Conservation (phyloP, 75 land plant species). For the Picea glauca region DNA sequence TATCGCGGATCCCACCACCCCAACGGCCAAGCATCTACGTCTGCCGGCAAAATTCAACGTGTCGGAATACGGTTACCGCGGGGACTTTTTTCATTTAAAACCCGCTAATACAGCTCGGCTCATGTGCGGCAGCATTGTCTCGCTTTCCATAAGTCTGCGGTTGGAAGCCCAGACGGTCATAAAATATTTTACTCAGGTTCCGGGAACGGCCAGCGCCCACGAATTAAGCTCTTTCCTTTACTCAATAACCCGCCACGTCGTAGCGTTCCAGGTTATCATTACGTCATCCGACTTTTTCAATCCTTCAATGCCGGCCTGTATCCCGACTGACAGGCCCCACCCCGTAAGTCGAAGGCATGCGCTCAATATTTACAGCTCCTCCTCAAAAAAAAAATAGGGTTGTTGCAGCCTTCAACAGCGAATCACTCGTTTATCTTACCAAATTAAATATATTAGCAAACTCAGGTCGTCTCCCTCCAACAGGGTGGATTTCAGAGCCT, state of each 20-base stretch:
- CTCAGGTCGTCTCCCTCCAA: too few species aligned
- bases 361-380: too few species aligned
- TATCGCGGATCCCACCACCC: slow-evolving; percentile 35
- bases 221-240: neutral
- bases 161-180: neutral
- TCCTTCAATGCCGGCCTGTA: slow-evolving; percentile 15
- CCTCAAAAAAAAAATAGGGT: too few species aligned
- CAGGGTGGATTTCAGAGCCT: too few species aligned
- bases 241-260: slow-evolving; percentile 1
- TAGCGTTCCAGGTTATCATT: neutral
- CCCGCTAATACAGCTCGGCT: slow-evolving; percentile 1
- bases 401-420: too few species aligned
- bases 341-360: too few species aligned
- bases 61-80: neutral
- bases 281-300: slow-evolving; percentile 9
- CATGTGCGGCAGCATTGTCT: slow-evolving; percentile 9
- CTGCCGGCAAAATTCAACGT: neutral
- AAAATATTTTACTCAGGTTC: neutral
- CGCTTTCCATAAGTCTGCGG: slow-evolving; percentile 16
- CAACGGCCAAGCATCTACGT: neutral
- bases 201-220: slow-evolving; percentile 10
- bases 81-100: neutral
- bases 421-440: too few species aligned
- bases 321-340: slow-evolving; percentile 8
- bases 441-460: too few species aligned